These are phyloP conservation scores for Neonectria hederae DNA, from an alignment of 2,329 filamentous ascomycete species.

Conservation along the genomic window DNA sequence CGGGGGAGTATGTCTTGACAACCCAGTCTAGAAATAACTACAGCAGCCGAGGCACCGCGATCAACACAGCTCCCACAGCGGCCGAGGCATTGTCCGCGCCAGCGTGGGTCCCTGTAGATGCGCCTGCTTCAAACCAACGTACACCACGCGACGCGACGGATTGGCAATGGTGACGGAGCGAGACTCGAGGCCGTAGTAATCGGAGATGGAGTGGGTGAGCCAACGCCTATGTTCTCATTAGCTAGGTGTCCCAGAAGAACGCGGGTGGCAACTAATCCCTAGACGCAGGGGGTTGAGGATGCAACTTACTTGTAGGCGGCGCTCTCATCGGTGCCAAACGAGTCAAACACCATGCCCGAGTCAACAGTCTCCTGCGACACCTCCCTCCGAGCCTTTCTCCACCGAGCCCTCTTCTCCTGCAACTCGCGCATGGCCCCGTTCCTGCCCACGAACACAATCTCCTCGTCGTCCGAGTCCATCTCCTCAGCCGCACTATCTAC, in stretches of 20 bases:
- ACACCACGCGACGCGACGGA: conserved; percentile 80
- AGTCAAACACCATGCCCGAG: conserved; percentile 80
- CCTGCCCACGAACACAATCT: conserved; percentile 87
- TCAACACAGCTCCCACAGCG: conserved; percentile 71
- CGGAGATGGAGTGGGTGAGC: conserved; percentile 90
- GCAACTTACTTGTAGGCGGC: conserved; percentile 81
- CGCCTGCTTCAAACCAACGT: conserved; percentile 75
- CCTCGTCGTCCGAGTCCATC: conserved; percentile 72
- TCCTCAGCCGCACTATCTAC: conserved; percentile 49
- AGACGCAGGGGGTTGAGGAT: not conserved
- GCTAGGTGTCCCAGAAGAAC: not conserved
- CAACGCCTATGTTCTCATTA: conserved; percentile 71
- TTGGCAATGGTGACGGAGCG: conserved; percentile 79
- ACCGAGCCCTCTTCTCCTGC: conserved; percentile 49
- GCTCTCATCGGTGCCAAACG: conserved; percentile 75
- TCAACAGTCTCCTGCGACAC: conserved; percentile 68
- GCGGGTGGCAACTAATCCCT: not conserved
- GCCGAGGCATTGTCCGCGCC: conserved; percentile 61
- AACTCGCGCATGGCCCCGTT: conserved; percentile 66
- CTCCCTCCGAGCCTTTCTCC: conserved; percentile 62
- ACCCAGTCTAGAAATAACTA: conserved; percentile 10
- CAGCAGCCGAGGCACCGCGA: not conserved
- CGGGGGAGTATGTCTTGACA: conserved; percentile 32
- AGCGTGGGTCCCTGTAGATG: conserved; percentile 40
- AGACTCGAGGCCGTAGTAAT: conserved; percentile 90